Conservation (phyloP, 176 grass and related monocot genomes). For the Triticum dicoccoides region DNA sequence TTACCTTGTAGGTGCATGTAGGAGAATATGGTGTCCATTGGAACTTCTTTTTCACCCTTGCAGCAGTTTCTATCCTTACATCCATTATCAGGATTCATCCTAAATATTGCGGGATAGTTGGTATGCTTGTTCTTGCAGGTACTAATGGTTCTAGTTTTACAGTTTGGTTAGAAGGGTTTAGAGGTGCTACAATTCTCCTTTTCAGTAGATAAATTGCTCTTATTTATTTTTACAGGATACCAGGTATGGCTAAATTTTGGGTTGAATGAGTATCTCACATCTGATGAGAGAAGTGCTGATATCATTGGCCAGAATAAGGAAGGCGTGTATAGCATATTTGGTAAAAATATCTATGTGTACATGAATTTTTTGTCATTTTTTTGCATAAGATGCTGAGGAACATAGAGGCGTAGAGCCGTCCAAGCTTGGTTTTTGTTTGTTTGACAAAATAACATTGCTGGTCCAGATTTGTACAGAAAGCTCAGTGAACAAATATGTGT, state of each 20-base stretch:
- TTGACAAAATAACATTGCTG: neutral
- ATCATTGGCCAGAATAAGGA: slow-evolving; percentile 93
- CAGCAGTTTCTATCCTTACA: slow-evolving; percentile 77
- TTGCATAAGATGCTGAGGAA: slow-evolving; percentile 14
- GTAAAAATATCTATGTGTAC: slow-evolving; percentile 31
- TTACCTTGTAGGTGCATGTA: slow-evolving; percentile 76
- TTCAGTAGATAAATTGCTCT: slow-evolving; percentile 1
- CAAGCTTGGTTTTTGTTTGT: neutral
- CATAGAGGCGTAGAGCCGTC: neutral
- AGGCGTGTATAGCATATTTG: slow-evolving; percentile 89
- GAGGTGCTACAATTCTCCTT: neutral
- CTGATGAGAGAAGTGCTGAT: slow-evolving; percentile 66
- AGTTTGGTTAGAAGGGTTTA: slow-evolving; percentile 13
- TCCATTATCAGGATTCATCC: slow-evolving; percentile 71
- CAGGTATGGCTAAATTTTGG: slow-evolving; percentile 70
- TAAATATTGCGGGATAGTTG: slow-evolving; percentile 75
- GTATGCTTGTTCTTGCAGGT: slow-evolving; percentile 76
- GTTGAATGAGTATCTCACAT: slow-evolving; percentile 76
- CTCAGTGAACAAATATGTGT: neutral
- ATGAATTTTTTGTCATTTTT: neutral
- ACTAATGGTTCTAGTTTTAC: slow-evolving; percentile 17
- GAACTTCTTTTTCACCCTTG: slow-evolving; percentile 99
- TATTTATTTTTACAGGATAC: slow-evolving; percentile 55
- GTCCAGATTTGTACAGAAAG: neutral
- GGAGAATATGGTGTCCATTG: slow-evolving; percentile 97